Evolutionary conservation across 169 alveolate genomes (phyloP).

Genomic region (Plasmodium gonderi): DNA sequence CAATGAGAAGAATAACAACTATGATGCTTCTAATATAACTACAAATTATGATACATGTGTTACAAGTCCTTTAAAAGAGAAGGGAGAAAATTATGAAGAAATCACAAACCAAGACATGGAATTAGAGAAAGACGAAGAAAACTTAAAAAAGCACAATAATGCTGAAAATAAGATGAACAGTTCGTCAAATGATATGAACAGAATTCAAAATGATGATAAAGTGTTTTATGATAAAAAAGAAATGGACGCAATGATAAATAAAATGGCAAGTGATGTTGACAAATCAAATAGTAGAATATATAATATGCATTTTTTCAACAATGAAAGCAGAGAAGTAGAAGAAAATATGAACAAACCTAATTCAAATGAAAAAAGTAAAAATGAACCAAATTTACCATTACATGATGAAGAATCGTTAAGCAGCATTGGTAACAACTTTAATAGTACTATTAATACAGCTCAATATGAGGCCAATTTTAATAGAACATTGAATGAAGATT

Average conservation of each 20-base stretch:
- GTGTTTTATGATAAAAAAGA: background rate
- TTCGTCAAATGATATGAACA: background rate
- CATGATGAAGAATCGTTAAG: background rate
- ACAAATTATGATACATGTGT: background rate
- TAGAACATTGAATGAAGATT: slow-evolving; percentile 8
- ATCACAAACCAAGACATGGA: background rate
- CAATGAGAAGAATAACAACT: background rate
- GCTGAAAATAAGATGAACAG: background rate
- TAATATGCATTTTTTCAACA: background rate
- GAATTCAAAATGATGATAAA: background rate
- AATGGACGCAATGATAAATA: background rate
- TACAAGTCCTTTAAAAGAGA: background rate
- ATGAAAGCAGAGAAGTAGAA: background rate
- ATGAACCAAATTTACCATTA: background rate
- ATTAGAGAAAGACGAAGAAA: background rate
- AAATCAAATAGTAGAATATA: background rate
- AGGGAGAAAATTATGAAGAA: background rate
- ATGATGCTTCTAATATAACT: background rate
- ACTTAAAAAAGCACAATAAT: background rate
- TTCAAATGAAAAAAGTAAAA: background rate
- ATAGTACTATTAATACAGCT: background rate
- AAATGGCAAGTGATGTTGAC: background rate
- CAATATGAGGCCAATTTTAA: background rate
- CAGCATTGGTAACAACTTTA: background rate
- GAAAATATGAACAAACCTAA: background rate